Conservation (phyloP, 2,329 filamentous ascomycete species). For the Alternaria sp. region DNA sequence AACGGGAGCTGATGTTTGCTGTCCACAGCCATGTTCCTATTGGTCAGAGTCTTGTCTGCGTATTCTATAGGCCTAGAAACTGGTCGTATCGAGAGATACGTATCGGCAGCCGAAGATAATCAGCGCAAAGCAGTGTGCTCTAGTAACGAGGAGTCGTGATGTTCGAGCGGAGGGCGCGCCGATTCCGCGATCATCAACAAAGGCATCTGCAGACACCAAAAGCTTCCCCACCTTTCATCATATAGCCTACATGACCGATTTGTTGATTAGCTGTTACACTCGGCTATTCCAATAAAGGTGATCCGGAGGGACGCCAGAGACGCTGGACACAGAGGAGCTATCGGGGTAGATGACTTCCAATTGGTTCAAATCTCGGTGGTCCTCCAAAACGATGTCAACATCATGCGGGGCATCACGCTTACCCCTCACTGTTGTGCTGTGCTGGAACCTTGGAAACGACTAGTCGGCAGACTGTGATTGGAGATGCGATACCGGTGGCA, state of each 20-base stretch:
- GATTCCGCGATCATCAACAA: neutral
- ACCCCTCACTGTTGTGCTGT: slow-evolving; percentile 27
- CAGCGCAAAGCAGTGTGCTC: neutral
- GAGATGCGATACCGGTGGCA: slow-evolving; percentile 8
- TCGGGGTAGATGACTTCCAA: slow-evolving; percentile 16
- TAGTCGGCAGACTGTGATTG: slow-evolving; percentile 11
- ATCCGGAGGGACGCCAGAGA: slow-evolving; percentile 4
- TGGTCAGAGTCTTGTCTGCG: neutral
- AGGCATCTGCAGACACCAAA: neutral
- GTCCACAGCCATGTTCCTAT: slow-evolving; percentile 32
- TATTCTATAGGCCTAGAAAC: neutral
- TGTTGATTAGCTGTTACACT: slow-evolving; percentile 2
- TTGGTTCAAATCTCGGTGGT: slow-evolving; percentile 25
- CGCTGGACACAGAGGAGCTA: neutral
- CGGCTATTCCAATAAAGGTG: slow-evolving; percentile 16
- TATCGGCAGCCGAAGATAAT: neutral
- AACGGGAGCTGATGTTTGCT: slow-evolving; percentile 53
- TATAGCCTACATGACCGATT: slow-evolving; percentile 16
- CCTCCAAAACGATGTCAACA: slow-evolving; percentile 20
- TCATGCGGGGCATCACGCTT: slow-evolving; percentile 18
- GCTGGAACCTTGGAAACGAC: slow-evolving; percentile 10
- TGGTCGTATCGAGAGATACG: neutral
- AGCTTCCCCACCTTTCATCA: slow-evolving; percentile 32
- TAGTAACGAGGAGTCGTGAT: neutral
- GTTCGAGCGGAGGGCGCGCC: neutral